Base-by-base conservation (phyloP, 495 filamentous ascomycete species). In the Penicillium lividum region DNA sequence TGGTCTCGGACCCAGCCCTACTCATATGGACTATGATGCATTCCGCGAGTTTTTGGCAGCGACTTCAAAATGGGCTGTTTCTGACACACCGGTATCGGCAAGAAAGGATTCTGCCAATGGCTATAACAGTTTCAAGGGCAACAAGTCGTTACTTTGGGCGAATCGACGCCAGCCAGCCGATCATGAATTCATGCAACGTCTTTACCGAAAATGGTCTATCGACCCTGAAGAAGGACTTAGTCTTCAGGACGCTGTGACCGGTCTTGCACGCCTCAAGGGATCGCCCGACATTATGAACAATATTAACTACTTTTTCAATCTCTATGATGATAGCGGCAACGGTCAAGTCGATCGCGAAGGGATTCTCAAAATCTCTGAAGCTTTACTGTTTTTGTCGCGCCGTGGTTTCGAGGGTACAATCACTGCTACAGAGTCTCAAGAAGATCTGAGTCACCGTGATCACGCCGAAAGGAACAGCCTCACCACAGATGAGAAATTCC, bases 341-440 rank as follows among this genome's bases (percentile, higher is more conserved):
- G 94, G 95, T 7, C 89, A 84, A 60, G 92, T 98, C n/a, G 94
- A 98, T 72, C 86, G 95, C 4, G 94, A 98, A 72, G 94, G 94
- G 16, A 98, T 98, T 56, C 75, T 98, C 45, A 82, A 92, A 52
- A 97, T 98, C 61, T 97, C 92, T 1, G 94, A 98, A 74, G 92
- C 92, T 0, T 78, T 98, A 33, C 78, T 98, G 4, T 98, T 98
- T 77, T 84, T 98, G 5, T 95, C 91, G 2, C 83, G 94, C 7
- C 76, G 92, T 53, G 94, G 93, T 1, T 82, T 96, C n/a, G 89
- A 92, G 53, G 87, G 87, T 5, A 80, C 82, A 0, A 77, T 88
- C 48, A 85, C 81, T 34, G 81, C 86, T 28, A 80, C 69, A 31
- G 69, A 72, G 27, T 68, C 68, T 3, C 36, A 62, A 31, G 80